Conservation (phyloP, 164 flowering plant species). For the Magnolia kwangsiensis region DNA sequence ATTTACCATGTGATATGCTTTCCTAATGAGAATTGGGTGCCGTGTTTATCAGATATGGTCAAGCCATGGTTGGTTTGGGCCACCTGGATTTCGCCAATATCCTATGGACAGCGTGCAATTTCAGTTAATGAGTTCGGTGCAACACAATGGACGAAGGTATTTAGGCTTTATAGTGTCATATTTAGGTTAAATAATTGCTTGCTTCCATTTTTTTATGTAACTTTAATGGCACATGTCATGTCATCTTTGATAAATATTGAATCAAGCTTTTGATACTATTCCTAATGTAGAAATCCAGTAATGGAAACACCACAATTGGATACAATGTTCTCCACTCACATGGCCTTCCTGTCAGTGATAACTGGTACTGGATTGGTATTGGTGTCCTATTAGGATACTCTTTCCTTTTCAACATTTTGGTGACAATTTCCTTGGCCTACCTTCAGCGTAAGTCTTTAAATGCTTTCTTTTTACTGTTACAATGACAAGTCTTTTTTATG, state of each 20-base stretch:
- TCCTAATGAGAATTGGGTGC: background rate
- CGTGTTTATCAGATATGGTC: slow-evolving; percentile 39
- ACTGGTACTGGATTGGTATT: slow-evolving; percentile 90
- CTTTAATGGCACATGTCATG: background rate
- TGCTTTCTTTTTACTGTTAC: slow-evolving; percentile 1
- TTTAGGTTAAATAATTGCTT: slow-evolving; percentile 4
- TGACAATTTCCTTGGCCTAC: slow-evolving; percentile 60
- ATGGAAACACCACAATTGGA: slow-evolving; percentile 48
- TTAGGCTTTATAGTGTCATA: background rate
- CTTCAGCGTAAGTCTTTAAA: slow-evolving; percentile 58
- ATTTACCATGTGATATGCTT: no score
- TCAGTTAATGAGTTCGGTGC: slow-evolving; percentile 85
- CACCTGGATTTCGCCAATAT: slow-evolving; percentile 81
- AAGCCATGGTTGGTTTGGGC: slow-evolving; percentile 92
- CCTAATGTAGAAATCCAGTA: slow-evolving; percentile 41
- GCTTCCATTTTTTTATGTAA: background rate
- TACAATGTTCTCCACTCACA: slow-evolving; percentile 44
- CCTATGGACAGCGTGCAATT: slow-evolving; percentile 78
- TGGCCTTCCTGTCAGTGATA: slow-evolving; percentile 40
- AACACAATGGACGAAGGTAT: slow-evolving; percentile 77
- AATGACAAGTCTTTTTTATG: background rate
- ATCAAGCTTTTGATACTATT: slow-evolving; percentile 1
- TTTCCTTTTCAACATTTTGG: slow-evolving; percentile 52
- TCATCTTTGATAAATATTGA: background rate
- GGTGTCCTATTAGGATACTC: slow-evolving; percentile 48